Conservation (phyloP, 108 stramenopile genomes). For the Pseudonitzschia delicatissima region DNA sequence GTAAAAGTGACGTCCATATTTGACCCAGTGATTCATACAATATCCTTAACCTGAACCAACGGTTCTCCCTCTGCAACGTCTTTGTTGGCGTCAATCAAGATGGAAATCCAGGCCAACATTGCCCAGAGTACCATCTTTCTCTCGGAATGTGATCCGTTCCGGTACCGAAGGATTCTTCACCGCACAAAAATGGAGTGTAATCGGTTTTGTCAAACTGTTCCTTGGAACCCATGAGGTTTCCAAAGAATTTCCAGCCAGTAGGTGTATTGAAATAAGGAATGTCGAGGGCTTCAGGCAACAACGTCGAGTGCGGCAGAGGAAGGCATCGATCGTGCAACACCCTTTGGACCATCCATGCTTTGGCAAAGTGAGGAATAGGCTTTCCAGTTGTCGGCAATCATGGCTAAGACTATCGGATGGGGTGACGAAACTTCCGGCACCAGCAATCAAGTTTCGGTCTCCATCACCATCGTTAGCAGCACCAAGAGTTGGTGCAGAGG, state of each 20-base stretch:
- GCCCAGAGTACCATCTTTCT: conserved; percentile 99
- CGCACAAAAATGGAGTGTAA: conserved; percentile 97
- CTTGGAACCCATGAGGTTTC: conserved; percentile 97
- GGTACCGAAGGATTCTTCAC: conserved; percentile 99
- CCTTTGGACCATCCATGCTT: conserved; percentile 87
- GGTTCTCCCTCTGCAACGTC: conserved; percentile 40
- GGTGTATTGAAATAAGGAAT: conserved; percentile 95
- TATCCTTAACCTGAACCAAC: conserved; percentile 84
- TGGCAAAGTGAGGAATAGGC: conserved; percentile 93
- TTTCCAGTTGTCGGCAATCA: conserved; percentile 96
- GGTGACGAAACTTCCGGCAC: conserved; percentile 96
- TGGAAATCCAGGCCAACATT: conserved; percentile 97
- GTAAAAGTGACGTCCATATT: conserved; percentile 98
- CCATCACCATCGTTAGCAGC: conserved; percentile 99
- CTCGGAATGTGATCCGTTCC: conserved; percentile 97
- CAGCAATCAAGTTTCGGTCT: conserved; percentile 98
- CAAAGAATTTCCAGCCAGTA: conserved; percentile 99
- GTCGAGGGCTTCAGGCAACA: conserved; percentile 77
- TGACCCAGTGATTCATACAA: conserved; percentile 93
- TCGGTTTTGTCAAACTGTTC: conserved; percentile 81
- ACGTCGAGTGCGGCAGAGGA: conserved; percentile 96
- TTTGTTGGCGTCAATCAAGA: conserved; percentile 91
- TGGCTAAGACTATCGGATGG: conserved; percentile 97
- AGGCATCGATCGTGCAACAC: conserved; percentile 98
- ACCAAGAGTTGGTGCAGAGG: conserved; percentile 78